Evolutionary conservation across 805 yeast genomes (phyloP).

Genomic region (Wickerhamiella hasegawae): DNA sequence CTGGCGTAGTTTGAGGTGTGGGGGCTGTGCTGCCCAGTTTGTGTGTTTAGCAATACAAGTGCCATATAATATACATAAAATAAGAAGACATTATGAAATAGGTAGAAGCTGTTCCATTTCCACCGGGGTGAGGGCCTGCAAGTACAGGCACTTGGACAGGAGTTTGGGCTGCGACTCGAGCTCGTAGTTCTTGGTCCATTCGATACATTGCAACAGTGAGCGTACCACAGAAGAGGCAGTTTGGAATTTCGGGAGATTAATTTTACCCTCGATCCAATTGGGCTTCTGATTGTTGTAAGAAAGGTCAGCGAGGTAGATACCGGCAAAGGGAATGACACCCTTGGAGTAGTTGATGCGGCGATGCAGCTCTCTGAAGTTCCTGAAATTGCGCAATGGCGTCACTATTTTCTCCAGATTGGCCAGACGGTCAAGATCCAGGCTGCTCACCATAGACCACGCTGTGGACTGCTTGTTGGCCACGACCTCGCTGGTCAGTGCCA

Average conservation of each 20-base stretch:
- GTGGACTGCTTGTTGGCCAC: slow-evolving; percentile 38
- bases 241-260: slow-evolving; percentile 67
- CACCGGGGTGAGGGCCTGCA: slow-evolving; percentile 7
- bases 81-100: no score
- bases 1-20: no score
- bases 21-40: no score
- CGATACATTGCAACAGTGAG: slow-evolving; percentile 62
- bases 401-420: slow-evolving; percentile 53
- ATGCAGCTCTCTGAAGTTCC: slow-evolving; percentile 46
- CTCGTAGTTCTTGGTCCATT: slow-evolving; percentile 62
- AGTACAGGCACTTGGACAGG: slow-evolving; percentile 54
- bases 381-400: slow-evolving; percentile 61
- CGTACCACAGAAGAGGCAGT: slow-evolving; percentile 64
- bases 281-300: slow-evolving; percentile 56
- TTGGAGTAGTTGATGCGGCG: slow-evolving; percentile 40
- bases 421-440: slow-evolving; percentile 54
- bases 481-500: slow-evolving; percentile 57
- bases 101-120: slow-evolving; percentile 1
- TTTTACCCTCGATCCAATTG: slow-evolving; percentile 29
- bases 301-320: slow-evolving; percentile 69
- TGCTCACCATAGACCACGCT: slow-evolving; percentile 62
- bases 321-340: slow-evolving; percentile 86
- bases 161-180: slow-evolving; percentile 43
- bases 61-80: no score
- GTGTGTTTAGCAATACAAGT: no score